phyloP scores from a whole-genome alignment of 2,329 filamentous ascomycete species.

The Arthrobotrys sphaeroides region DNA sequence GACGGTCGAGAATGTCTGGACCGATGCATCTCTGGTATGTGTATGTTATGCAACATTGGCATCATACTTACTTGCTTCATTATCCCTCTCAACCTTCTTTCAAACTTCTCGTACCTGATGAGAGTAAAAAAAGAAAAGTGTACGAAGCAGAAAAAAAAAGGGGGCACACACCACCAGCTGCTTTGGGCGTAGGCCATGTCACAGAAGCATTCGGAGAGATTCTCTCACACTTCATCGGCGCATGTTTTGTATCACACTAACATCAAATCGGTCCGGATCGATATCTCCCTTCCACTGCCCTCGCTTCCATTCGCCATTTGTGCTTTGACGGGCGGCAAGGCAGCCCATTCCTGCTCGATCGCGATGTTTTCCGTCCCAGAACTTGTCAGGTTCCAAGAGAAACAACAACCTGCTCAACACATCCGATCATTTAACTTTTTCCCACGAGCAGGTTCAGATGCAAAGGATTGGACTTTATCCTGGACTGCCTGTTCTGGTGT shows the following conservation, averaged over 20 bases:
- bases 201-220: slow-evolving; percentile 42
- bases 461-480: too few relatives aligned
- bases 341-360: background rate
- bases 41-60: too few relatives aligned
- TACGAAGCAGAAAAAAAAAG: slow-evolving; percentile 4
- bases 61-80: too few relatives aligned
- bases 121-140: background rate
- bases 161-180: slow-evolving; percentile 28
- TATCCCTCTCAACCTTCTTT: too few relatives aligned
- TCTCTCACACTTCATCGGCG: slow-evolving; percentile 38
- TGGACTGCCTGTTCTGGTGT: background rate
- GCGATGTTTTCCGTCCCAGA: background rate
- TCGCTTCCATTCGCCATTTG: slow-evolving; percentile 8
- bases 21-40: too few relatives aligned
- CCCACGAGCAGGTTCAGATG: too few relatives aligned
- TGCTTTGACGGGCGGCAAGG: slow-evolving; percentile 1
- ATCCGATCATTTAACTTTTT: background rate
- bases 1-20: background rate
- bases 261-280: slow-evolving; percentile 1
- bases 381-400: slow-evolving; percentile 14
- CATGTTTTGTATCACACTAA: slow-evolving; percentile 34
- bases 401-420: slow-evolving; percentile 14
- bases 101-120: too few relatives aligned
- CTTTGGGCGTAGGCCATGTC: slow-evolving; percentile 35
- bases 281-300: background rate